phyloP scores from a whole-genome alignment of 2,329 filamentous ascomycete species.

The Colletotrichum noveboracense region DNA sequence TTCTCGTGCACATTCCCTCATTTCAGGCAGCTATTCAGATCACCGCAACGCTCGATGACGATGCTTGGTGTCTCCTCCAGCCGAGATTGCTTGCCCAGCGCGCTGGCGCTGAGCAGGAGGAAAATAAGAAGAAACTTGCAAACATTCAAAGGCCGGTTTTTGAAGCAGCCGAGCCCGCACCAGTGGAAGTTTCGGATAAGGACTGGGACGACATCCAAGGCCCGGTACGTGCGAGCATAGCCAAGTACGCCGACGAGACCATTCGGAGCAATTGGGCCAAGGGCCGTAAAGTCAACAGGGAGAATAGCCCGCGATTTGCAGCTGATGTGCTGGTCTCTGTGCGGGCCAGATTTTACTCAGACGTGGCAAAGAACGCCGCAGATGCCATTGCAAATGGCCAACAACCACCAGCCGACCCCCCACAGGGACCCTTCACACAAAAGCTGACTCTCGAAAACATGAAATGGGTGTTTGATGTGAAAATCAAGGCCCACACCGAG shows the following conservation, averaged over 20 bases:
- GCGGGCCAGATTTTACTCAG: conserved; percentile 69
- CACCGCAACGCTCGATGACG: conserved; percentile 69
- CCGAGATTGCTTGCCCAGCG: conserved; percentile 71
- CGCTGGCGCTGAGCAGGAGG: conserved; percentile 65
- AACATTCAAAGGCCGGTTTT: conserved; percentile 31
- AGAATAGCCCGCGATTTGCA: conserved; percentile 72
- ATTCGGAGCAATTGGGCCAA: conserved; percentile 70
- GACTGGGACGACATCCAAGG: conserved; percentile 76
- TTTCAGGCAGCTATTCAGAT: conserved; percentile 78
- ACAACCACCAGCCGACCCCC: conserved; percentile 50
- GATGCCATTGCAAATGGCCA: conserved; percentile 50
- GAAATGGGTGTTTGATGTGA: conserved; percentile 84
- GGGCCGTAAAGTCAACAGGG: conserved; percentile 66
- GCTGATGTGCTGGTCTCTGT: conserved; percentile 73
- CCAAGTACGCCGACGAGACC: conserved; percentile 71
- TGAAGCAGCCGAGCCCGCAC: conserved; percentile 27
- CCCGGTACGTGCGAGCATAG: conserved; percentile 69
- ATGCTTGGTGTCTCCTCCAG: conserved; percentile 72
- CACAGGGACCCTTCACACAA: conserved; percentile 59
- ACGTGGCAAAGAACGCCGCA: conserved; percentile 58
- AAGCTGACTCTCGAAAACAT: conserved; percentile 81
- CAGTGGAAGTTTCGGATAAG: conserved; percentile 64
- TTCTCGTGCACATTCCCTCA: conserved; percentile 73
- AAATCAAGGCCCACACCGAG: conserved; percentile 74
- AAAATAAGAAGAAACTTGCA: conserved; percentile 44